Base-by-base conservation (phyloP, 1,139 yeast species). In the Geotrichum candidum region DNA sequence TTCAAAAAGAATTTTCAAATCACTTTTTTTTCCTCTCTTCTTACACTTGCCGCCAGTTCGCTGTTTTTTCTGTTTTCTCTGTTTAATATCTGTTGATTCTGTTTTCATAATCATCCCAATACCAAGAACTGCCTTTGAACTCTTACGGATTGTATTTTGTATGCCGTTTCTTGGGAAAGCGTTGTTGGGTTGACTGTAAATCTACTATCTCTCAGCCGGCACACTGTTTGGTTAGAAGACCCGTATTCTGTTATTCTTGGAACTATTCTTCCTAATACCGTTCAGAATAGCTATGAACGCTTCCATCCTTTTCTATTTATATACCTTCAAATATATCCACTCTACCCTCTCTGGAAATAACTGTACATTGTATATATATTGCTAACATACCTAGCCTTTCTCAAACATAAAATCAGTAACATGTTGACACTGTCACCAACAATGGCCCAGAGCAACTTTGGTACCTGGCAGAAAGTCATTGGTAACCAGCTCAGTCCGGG, bases 351-450 rank as follows among this genome's bases (percentile, higher is more conserved):
- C 27, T 41, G 31, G 29, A 29, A 29, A 29, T 29, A 7, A n/a
- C n/a, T 29, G 33, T 33, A 13, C 7, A 38, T 35, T 51, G 22
- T 18, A 18, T 55, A 38, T 50, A 57, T 54, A 11, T 54, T 31
- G 45, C 58, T 35, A 35, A 18, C n/a, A 50, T 9, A n/a, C 7
- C 33, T 35, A 70, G 73, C 77, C 29, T 78, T 68, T 83, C 88
- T 81, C 38, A 60, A 73, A 38, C 94, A 88, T 74, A 81, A 84
- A 60, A 86, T 88, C 69, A 87, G 88, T 70, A 84, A 84, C 74
- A 88, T 88, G 94, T 94, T 94, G 56, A 98, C 99, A 9, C 81
- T 94, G 71, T 92, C 98, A 29, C 99, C 99, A 69, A 94, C 99
- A 63, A 94, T 94, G 99, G 88, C 97, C 65, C 94, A 88, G 74